A percentile compares a stretch with the other conserved stretches of the same genome.
Evolutionary conservation across 129 eudicot species (phyloP).

Genomic region (Chrysanthemum lavandulifolium): DNA sequence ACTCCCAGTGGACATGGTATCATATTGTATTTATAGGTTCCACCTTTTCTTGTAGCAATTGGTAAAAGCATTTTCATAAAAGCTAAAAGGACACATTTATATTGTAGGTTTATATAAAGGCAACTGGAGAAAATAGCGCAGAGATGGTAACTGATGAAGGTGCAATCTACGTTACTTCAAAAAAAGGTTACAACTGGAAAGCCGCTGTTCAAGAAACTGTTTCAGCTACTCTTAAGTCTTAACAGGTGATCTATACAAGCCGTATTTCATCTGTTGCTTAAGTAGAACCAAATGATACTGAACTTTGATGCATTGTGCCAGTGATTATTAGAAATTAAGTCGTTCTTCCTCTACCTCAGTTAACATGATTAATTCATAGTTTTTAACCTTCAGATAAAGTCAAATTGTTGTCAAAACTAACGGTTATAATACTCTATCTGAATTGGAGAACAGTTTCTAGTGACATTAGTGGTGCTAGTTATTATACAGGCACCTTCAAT

Average conservation of each 20-base stretch:
- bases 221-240: slow-evolving; percentile 97
- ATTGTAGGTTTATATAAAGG: slow-evolving; percentile 82
- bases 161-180: slow-evolving; percentile 88
- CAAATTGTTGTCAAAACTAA: slow-evolving; percentile 21
- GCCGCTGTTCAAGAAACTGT: slow-evolving; percentile 99
- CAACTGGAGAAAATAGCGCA: slow-evolving; percentile 90
- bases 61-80: neutral
- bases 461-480: slow-evolving; percentile 99
- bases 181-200: slow-evolving; percentile 97
- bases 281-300: too few species aligned
- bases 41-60: neutral
- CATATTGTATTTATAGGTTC: neutral
- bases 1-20: slow-evolving; percentile 97
- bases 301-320: neutral
- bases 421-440: slow-evolving; percentile 22
- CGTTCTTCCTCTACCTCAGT: neutral
- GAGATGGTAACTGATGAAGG: slow-evolving; percentile 99
- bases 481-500: slow-evolving; percentile 96
- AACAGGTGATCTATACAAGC: slow-evolving; percentile 57
- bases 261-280: too few species aligned
- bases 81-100: neutral
- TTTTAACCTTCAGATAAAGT: slow-evolving; percentile 16
- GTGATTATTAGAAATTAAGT: neutral
- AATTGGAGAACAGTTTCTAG: slow-evolving; percentile 99
- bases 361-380: neutral